Evolutionary conservation across 495 filamentous ascomycete genomes (phyloP).

Genomic region (Immersiella caudata): DNA sequence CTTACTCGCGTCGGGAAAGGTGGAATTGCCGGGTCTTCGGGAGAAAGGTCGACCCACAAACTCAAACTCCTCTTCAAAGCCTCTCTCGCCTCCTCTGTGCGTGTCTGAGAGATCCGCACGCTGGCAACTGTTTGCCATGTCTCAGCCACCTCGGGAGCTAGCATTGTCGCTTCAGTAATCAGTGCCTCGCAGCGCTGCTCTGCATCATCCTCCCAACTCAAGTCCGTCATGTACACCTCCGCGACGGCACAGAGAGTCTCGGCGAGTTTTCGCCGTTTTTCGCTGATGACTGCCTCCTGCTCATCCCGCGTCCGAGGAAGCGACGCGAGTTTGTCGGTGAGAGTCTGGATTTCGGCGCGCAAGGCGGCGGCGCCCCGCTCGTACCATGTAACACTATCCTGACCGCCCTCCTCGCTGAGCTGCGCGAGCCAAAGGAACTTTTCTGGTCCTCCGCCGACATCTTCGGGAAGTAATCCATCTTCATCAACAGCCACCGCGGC

Average conservation of each 20-base stretch:
- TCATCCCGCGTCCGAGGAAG: conserved; percentile 46
- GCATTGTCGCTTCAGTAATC: conserved; percentile 81
- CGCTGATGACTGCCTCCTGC: conserved; percentile 51
- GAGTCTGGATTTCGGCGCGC: conserved; percentile 62
- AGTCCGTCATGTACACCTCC: conserved; percentile 98
- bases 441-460: conserved; percentile 76
- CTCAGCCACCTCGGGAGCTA: conserved; percentile 74
- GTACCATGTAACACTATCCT: conserved; percentile 84
- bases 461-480: conserved; percentile 64
- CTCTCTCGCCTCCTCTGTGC: conserved; percentile 73
- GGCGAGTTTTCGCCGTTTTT: conserved; percentile 77
- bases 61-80: conserved; percentile 76
- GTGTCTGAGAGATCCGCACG: conserved; percentile 83
- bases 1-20: conserved; percentile 83
- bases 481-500: conserved; percentile 72
- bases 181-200: conserved; percentile 81
- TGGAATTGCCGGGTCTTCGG: conserved; percentile 67
- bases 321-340: conserved; percentile 38
- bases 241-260: conserved; percentile 85
- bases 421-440: conserved; percentile 97
- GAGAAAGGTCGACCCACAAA: conserved; percentile 75
- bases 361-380: conserved; percentile 76
- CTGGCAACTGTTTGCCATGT: conserved; percentile 92
- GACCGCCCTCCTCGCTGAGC: conserved; percentile 82
- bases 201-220: conserved; percentile 87